Conservation (phyloP, 148 eudicot genomes). For the Spergularia marina region DNA sequence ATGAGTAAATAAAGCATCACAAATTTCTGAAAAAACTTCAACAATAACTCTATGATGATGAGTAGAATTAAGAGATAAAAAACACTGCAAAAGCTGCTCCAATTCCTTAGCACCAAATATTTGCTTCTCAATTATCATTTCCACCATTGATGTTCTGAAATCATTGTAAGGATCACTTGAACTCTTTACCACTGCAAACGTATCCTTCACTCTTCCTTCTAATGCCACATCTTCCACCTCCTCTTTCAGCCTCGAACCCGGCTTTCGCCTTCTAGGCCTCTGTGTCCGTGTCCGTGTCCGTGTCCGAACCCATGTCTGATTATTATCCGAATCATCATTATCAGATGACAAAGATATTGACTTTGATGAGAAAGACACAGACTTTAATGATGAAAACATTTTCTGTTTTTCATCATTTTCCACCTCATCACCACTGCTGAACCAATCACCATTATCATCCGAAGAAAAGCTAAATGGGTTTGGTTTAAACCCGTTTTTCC, state of each 20-base stretch:
- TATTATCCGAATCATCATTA: constrained; percentile 26
- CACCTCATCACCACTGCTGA: constrained; percentile 51
- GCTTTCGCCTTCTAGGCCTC: constrained; percentile 20
- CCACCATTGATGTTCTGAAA: constrained; percentile 76
- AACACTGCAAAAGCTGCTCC: constrained; percentile 47
- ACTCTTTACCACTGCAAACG: constrained; percentile 63
- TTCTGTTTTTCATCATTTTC: constrained; percentile 38
- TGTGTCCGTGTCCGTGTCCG: constrained; percentile 8
- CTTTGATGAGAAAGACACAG: constrained; percentile 45
- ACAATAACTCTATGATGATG: constrained; percentile 62
- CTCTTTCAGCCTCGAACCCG: constrained; percentile 19
- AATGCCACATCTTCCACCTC: constrained; percentile 23
- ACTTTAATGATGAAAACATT: constrained; percentile 44
- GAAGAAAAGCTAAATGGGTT: constrained; percentile 25
- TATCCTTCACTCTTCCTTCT: constrained; percentile 46
- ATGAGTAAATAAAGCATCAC: constrained; percentile 60
- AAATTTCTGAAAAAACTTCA: constrained; percentile 67
- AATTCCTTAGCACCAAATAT: constrained; percentile 51
- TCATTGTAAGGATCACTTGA: constrained; percentile 75
- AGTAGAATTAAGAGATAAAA: constrained; percentile 56
- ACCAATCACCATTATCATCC: constrained; percentile 36
- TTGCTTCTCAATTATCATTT: constrained; percentile 72
- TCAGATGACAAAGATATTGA: constrained; percentile 52
- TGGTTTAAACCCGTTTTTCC: background rate
- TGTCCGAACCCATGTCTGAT: too few relatives aligned